Percentiles rank a stretch among this genome's conserved stretches.
Conservation (phyloP, 129 eudicot species). For the Ambrosia trifida region DNA sequence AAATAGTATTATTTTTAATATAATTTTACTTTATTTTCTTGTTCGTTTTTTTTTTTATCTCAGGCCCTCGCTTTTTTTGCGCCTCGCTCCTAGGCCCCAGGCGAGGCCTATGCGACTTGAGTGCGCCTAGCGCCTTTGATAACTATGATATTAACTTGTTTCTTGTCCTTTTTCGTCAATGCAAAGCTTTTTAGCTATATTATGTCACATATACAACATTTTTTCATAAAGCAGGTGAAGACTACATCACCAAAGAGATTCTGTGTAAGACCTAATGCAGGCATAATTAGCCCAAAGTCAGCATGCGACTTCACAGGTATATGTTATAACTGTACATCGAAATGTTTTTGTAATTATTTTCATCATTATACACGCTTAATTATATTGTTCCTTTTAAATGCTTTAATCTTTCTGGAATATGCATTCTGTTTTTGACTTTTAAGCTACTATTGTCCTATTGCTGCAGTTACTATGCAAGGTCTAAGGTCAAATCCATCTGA, state of each 20-base stretch:
- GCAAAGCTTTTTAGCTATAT: background rate
- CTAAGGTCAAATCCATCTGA: slow-evolving; percentile 58
- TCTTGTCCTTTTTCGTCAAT: background rate
- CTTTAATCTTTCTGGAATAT: slow-evolving; percentile 2
- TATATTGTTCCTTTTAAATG: background rate
- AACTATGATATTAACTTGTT: too few relatives aligned
- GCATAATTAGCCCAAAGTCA: slow-evolving; percentile 74
- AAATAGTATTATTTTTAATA: too few relatives aligned
- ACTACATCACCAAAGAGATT: slow-evolving; percentile 79
- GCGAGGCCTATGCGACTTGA: too few relatives aligned
- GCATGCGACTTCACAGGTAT: slow-evolving; percentile 68
- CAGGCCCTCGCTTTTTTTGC: too few relatives aligned
- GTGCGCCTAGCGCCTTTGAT: too few relatives aligned
- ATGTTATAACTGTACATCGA: slow-evolving; percentile 3
- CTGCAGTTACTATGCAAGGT: slow-evolving; percentile 77
- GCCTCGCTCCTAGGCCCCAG: too few relatives aligned
- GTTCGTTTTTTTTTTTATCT: too few relatives aligned
- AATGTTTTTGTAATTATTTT: slow-evolving; percentile 13
- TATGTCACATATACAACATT: slow-evolving; percentile 8
- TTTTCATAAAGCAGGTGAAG: slow-evolving; percentile 56
- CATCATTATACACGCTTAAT: slow-evolving; percentile 8
- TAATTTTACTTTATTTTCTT: too few relatives aligned
- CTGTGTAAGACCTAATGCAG: slow-evolving; percentile 74
- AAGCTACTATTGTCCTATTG: slow-evolving; percentile 1
- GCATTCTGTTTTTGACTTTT: slow-evolving; percentile 4